Percentiles rank a stretch among this genome's conserved stretches.
Conservation (phyloP, 176 grass and related monocot genomes). For the Ensete ventricosum region DNA sequence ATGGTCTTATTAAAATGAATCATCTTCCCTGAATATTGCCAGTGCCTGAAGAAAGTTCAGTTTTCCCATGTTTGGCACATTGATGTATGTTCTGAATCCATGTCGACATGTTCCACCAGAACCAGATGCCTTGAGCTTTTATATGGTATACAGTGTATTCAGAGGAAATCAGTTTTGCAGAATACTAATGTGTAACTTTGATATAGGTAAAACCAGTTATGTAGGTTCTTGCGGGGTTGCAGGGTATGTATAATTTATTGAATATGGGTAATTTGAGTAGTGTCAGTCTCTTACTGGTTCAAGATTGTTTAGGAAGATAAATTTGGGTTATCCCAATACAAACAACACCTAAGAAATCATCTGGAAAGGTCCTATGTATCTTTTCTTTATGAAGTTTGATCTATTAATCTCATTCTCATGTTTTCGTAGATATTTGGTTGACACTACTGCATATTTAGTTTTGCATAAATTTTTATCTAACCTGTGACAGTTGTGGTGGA, state of each 20-base stretch:
- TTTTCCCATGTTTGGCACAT: not conserved
- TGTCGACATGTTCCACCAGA: not conserved
- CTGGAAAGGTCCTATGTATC: not conserved
- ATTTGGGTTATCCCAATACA: not conserved
- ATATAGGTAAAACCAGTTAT: not conserved
- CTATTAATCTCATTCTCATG: not conserved
- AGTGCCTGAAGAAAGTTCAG: not conserved
- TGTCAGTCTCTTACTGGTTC: not conserved
- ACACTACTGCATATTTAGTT: not conserved
- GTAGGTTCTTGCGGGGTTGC: not conserved
- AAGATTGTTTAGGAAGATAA: constrained; percentile 15
- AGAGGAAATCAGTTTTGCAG: constrained; percentile 4
- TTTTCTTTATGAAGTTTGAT: not conserved
- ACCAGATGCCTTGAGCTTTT: not conserved
- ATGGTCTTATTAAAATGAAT: not conserved
- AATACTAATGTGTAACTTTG: constrained; percentile 2
- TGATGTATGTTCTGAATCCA: too few species aligned
- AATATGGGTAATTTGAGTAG: not conserved
- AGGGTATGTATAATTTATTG: constrained; percentile 20
- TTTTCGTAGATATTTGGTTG: not conserved
- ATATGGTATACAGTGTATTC: not conserved
- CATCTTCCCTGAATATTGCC: not conserved
- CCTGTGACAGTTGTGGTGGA: too few species aligned
- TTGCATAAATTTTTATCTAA: not conserved
- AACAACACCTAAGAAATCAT: constrained; percentile 5